Evolutionary conservation across 164 flowering plant genomes (phyloP).

Genomic region (Liquidambar formosana): DNA sequence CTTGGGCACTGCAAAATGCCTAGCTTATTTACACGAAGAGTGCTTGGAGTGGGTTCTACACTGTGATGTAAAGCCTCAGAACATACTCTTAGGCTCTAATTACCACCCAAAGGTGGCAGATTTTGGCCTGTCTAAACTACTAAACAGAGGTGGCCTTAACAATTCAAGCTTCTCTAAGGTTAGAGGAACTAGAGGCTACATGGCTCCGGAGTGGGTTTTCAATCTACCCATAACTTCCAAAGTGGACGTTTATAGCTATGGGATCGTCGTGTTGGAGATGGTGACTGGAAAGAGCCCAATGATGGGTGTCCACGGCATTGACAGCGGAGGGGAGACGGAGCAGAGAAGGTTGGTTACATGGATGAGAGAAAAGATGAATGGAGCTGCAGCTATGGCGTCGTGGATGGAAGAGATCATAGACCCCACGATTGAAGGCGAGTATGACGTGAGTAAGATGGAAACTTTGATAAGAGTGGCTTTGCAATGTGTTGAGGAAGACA

Average conservation of each 20-base stretch:
- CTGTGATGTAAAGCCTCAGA: conserved; percentile 34
- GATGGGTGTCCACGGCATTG: neutral
- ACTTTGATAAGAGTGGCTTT: neutral
- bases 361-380: conserved; percentile 4
- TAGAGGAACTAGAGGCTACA: conserved; percentile 34
- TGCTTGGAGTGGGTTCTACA: conserved; percentile 41
- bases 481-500: conserved; percentile 9
- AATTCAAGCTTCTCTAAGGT: conserved; percentile 16
- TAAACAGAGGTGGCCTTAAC: conserved; percentile 4
- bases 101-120: conserved; percentile 32
- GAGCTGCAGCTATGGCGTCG: neutral
- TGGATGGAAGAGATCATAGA: conserved; percentile 8
- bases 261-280: too few relatives aligned
- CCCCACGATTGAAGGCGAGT: neutral
- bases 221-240: conserved; percentile 30
- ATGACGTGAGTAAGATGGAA: conserved; percentile 5
- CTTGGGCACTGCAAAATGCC: conserved; percentile 24
- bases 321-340: neutral
- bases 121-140: conserved; percentile 29
- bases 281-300: conserved; percentile 29
- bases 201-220: conserved; percentile 31
- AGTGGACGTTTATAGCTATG: conserved; percentile 34
- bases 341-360: neutral
- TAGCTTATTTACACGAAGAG: conserved; percentile 38
- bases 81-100: conserved; percentile 26